phyloP scores from a whole-genome alignment of 257 asterid species.

The Solanum pinnatisectum region DNA sequence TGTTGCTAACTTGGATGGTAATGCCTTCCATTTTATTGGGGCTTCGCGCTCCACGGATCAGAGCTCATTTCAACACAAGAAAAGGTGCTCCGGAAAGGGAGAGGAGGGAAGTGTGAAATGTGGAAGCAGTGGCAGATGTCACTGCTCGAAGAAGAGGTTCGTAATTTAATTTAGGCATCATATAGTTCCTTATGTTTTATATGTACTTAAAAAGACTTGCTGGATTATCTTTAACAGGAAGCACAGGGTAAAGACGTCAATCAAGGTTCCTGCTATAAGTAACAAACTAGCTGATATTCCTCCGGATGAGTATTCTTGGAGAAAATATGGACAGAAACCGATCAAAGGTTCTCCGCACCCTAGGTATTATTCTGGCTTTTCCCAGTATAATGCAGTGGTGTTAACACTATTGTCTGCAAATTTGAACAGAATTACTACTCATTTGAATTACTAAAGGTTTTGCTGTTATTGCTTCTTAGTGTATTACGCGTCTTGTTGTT shows the following conservation, averaged over 20 bases:
- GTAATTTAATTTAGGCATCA: neutral
- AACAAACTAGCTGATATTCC: constrained; percentile 75
- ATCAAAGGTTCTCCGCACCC: constrained; percentile 83
- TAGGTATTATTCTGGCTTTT: constrained; percentile 23
- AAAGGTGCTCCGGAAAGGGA: constrained; percentile 67
- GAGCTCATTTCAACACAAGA: constrained; percentile 53
- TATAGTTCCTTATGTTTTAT: neutral
- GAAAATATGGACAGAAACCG: constrained; percentile 79
- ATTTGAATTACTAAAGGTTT: neutral
- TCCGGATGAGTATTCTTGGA: constrained; percentile 69
- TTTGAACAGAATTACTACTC: neutral
- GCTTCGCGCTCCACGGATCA: constrained; percentile 73
- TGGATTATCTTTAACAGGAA: constrained; percentile 30
- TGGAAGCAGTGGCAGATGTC: constrained; percentile 78
- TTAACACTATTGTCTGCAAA: neutral
- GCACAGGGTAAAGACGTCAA: constrained; percentile 54
- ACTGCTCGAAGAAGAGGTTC: constrained; percentile 88
- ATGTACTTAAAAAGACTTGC: neutral
- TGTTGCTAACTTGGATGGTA: constrained; percentile 60
- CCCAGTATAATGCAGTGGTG: neutral
- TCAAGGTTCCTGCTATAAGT: constrained; percentile 69
- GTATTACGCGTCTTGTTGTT: neutral
- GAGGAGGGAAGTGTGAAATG: constrained; percentile 89
- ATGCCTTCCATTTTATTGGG: constrained; percentile 57
- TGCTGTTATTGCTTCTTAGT: neutral